Evolutionary conservation across 768 basidiomycete species (phyloP), one percentile per base, ranked within the genome.

Genomic region (Lentinula guzmanii): DNA sequence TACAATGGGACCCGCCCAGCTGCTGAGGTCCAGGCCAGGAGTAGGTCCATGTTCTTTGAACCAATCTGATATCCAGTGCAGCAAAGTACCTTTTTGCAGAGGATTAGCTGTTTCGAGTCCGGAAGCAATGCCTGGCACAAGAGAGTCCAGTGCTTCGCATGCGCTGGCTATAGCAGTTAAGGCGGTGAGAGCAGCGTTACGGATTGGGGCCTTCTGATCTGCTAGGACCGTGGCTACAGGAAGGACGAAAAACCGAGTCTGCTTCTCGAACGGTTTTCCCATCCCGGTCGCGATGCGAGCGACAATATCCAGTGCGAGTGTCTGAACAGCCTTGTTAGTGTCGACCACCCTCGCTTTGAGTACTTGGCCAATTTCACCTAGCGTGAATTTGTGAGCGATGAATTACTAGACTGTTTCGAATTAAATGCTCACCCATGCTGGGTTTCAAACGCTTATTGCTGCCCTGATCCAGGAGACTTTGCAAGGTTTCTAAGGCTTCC

Each of bases 251-350:
- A 93, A 77, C 35, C 89, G 87, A 2, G 83, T 80, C 68, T 96
- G 83, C 72, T 92, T 96, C 68, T 98, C 96, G 69, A 99, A 98
- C 2, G 92, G 85, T 70, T 90, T 93, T 45, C 94, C 95, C 93
- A 99, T 98, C 2, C 94, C 95, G 2, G 81, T 85, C 6, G 97
- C 94, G 64, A 98, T 86, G 35, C 93, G 90, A 39, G 88, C 82
- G 58, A 98, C 86, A 60, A 96, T 89, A 69, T 96, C 94, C 21
- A 99, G 82, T 24, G 96, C 91, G 51, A 97, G 80, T 13, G 81
- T 77, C 72, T 98, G 97, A 37, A 98, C 95, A 8, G 91, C 86
- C 70, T 98, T 93, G 77, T 99, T 99, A 50, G 91, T 89, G 72
- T 99, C 97, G 15, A 82, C 84, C 28, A 98, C 84, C 65, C 97